A percentile compares a stretch with the other conserved stretches of the same genome.
Conservation (phyloP, 495 filamentous ascomycete species). For the Pyronema omphalodes region DNA sequence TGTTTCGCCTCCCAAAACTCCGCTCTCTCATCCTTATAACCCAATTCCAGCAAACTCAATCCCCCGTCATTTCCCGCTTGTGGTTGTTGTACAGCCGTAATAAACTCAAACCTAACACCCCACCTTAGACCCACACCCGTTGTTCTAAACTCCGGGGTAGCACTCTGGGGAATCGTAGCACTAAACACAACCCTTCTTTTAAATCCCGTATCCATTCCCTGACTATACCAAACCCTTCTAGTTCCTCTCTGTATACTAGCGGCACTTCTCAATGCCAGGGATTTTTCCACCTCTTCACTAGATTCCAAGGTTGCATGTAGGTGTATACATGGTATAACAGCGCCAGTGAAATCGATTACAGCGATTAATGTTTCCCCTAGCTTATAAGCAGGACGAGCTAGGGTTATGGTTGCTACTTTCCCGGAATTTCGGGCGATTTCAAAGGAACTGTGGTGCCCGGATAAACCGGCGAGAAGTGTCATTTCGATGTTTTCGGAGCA, state of each 20-base stretch:
- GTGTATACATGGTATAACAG: conserved; percentile 61
- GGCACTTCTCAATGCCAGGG: conserved; percentile 64
- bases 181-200: conserved; percentile 58
- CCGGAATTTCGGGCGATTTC: conserved; percentile 79
- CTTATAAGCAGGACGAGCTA: conserved; percentile 79
- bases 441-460: conserved; percentile 51
- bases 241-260: conserved; percentile 74
- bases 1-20: conserved; percentile 21
- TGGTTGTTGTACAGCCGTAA: conserved; percentile 37
- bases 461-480: conserved; percentile 62
- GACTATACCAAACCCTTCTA: conserved; percentile 53
- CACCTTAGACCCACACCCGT: conserved; percentile 70
- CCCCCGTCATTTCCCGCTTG: conserved; percentile 24
- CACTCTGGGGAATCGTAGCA: conserved; percentile 57
- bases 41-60: conserved; percentile 30
- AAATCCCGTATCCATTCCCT: conserved; percentile 64
- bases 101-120: conserved; percentile 78
- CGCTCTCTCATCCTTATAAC: conserved; percentile 20
- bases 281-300: conserved; percentile 54
- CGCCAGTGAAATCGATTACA: conserved; percentile 59
- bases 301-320: conserved; percentile 60
- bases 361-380: conserved; percentile 72
- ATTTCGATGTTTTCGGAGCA: conserved; percentile 80
- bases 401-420: conserved; percentile 68
- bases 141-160: conserved; percentile 78